A percentile compares a stretch with the other conserved stretches of the same genome.
These are phyloP conservation scores for Lithospermum erythrorhizon DNA, from an alignment of 257 asterid genomes.

Conservation along the genomic window DNA sequence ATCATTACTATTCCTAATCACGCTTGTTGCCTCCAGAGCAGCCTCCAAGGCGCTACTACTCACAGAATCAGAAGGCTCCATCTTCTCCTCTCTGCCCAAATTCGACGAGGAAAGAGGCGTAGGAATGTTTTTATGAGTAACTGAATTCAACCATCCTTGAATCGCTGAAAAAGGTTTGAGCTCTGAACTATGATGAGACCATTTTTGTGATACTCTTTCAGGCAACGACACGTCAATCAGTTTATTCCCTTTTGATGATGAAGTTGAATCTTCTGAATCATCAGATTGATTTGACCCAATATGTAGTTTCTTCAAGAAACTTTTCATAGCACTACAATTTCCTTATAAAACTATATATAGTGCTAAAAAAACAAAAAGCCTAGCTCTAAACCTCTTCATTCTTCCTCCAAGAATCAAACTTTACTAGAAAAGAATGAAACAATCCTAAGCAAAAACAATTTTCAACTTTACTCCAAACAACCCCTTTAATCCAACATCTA, in stretches of 20 bases:
- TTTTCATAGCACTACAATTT: slow-evolving; percentile 41
- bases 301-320: slow-evolving; percentile 72
- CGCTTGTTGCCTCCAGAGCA: slow-evolving; percentile 49
- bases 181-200: slow-evolving; percentile 38
- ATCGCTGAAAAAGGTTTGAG: slow-evolving; percentile 64
- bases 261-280: slow-evolving; percentile 59
- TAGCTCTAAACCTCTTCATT: slow-evolving; percentile 45
- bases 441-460: slow-evolving; percentile 15
- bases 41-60: slow-evolving; percentile 61
- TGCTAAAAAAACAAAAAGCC: slow-evolving; percentile 42
- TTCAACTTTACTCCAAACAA: slow-evolving; percentile 20
- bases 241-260: slow-evolving; percentile 49
- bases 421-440: slow-evolving; percentile 18
- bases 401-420: slow-evolving; percentile 39
- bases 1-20: slow-evolving; percentile 56
- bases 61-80: slow-evolving; percentile 66
- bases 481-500: slow-evolving; percentile 35
- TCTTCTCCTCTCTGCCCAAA: slow-evolving; percentile 27
- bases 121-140: slow-evolving; percentile 53
- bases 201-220: slow-evolving; percentile 37
- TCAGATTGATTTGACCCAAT: slow-evolving; percentile 62
- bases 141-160: slow-evolving; percentile 92
- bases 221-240: slow-evolving; percentile 37
- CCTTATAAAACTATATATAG: slow-evolving; percentile 20
- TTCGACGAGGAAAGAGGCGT: slow-evolving; percentile 71